These are phyloP conservation scores for Carex myosuroides DNA, from an alignment of 176 grass and related monocot species.

Conservation along the genomic window DNA sequence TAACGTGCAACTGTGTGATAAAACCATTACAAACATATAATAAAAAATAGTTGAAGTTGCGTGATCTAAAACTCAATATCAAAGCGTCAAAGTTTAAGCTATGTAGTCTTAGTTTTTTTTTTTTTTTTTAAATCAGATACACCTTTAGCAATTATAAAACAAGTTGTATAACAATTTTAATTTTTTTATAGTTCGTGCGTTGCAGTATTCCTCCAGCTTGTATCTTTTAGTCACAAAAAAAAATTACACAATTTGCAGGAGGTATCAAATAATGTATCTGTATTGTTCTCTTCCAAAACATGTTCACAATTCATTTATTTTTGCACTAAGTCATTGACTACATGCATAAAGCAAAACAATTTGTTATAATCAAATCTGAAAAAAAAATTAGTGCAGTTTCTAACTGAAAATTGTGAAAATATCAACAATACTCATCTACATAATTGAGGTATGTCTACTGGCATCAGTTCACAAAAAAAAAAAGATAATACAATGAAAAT, in stretches of 20 bases:
- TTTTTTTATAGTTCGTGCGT: not conserved
- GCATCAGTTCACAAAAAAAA: too few species aligned
- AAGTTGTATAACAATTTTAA: not conserved
- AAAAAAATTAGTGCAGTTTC: not conserved
- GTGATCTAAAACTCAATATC: not conserved
- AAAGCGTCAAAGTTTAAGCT: not conserved
- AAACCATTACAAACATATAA: not conserved
- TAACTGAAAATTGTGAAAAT: not conserved
- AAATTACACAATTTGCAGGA: not conserved
- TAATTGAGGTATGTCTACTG: too few species aligned
- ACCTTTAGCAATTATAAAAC: not conserved
- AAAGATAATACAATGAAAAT: too few species aligned
- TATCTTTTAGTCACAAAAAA: not conserved
- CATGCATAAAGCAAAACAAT: not conserved
- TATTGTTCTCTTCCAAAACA: not conserved
- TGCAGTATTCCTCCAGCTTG: not conserved
- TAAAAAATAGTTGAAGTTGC: not conserved
- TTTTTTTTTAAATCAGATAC: not conserved
- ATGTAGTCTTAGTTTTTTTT: not conserved
- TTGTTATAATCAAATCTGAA: not conserved
- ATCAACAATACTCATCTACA: not conserved
- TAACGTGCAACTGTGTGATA: not conserved
- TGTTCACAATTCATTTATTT: not conserved
- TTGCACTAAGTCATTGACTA: not conserved
- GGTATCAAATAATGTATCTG: not conserved